Percentiles rank a stretch among this genome's conserved stretches.
Conservation (phyloP, 371 early-diverging fungal genomes). For the Dichotomocladium elegans region DNA sequence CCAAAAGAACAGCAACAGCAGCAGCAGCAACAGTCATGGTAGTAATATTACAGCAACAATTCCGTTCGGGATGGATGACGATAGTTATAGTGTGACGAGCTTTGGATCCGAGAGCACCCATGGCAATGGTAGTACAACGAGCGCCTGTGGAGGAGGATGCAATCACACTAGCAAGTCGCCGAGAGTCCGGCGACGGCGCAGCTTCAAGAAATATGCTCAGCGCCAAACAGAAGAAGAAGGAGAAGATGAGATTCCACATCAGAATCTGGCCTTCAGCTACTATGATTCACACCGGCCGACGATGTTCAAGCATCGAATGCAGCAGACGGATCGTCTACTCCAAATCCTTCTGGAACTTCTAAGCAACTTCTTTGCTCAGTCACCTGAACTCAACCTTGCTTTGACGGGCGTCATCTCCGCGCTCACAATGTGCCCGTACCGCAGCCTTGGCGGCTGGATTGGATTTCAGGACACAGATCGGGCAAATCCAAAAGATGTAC, state of each 20-base stretch:
- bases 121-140: too few relatives aligned
- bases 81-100: too few relatives aligned
- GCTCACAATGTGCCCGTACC: conserved; percentile 72
- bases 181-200: conserved; percentile 48
- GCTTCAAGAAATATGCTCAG: conserved; percentile 66
- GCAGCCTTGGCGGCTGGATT: conserved; percentile 77
- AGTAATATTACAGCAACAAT: too few relatives aligned
- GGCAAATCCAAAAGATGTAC: conserved; percentile 42
- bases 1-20: too few relatives aligned
- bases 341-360: conserved; percentile 62
- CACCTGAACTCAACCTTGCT: conserved; percentile 85
- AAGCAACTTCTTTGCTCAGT: conserved; percentile 81
- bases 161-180: too few relatives aligned
- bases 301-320: conserved; percentile 48
- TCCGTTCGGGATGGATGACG: too few relatives aligned
- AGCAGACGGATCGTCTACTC: conserved; percentile 61
- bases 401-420: conserved; percentile 86
- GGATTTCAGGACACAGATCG: conserved; percentile 65
- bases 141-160: too few relatives aligned
- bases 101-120: too few relatives aligned
- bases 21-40: too few relatives aligned
- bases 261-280: too few relatives aligned
- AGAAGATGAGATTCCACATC: too few relatives aligned
- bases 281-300: conserved; percentile 8
- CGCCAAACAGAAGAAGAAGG: too few relatives aligned